phyloP scores from a whole-genome alignment of 1,284 basidiomycete genomes.

The Microbotryum saponariae region DNA sequence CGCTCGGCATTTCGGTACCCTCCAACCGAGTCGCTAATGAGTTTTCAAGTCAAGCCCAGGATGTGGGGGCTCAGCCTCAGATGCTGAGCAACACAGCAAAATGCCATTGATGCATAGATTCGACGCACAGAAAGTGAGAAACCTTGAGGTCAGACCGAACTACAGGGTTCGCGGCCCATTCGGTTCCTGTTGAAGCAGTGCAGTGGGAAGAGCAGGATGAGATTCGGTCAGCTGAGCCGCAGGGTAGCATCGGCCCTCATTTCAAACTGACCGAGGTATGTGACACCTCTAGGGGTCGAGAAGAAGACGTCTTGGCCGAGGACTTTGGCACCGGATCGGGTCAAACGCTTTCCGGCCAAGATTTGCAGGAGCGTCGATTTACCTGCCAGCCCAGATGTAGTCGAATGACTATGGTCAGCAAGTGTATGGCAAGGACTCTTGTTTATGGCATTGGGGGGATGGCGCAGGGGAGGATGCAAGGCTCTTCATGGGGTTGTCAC shows the following conservation, averaged over 20 bases:
- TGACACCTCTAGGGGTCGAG: slow-evolving; percentile 56
- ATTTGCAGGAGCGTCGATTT: slow-evolving; percentile 94
- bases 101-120: neutral
- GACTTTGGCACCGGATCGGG: slow-evolving; percentile 57
- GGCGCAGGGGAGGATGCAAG: neutral
- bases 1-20: slow-evolving; percentile 88
- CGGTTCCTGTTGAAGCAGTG: slow-evolving; percentile 32
- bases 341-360: slow-evolving; percentile 82
- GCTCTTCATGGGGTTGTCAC: neutral
- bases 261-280: slow-evolving; percentile 77
- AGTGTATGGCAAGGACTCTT: slow-evolving; percentile 9
- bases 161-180: slow-evolving; percentile 89
- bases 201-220: neutral
- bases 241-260: slow-evolving; percentile 4
- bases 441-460: neutral
- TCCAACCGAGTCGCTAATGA: slow-evolving; percentile 67
- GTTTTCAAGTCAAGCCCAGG: neutral
- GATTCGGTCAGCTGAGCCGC: slow-evolving; percentile 35
- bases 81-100: neutral
- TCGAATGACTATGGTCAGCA: slow-evolving; percentile 5
- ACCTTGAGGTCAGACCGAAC: slow-evolving; percentile 89
- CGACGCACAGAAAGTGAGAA: slow-evolving; percentile 61
- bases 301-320: slow-evolving; percentile 77
- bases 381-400: slow-evolving; percentile 48
- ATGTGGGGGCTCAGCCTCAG: neutral